These are phyloP conservation scores for Fistulifera pelliculosa DNA, from an alignment of 108 stramenopile species.

Conservation along the genomic window DNA sequence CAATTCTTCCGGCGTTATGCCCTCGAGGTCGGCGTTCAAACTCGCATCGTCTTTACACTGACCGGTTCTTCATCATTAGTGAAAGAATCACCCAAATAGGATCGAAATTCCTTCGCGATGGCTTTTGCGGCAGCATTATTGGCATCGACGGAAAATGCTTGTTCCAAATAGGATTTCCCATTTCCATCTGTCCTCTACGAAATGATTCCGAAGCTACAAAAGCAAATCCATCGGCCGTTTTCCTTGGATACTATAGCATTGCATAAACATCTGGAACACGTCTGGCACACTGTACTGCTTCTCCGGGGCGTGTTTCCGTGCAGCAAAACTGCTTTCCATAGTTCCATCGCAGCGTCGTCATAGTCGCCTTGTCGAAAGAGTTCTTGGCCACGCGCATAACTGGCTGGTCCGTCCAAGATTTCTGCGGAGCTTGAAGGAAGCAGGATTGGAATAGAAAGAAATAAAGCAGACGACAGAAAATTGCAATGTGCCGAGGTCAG, in stretches of 20 bases:
- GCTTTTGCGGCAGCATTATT: conserved; percentile 28
- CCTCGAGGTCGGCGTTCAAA: conserved; percentile 18
- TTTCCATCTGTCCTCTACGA: conserved; percentile 51
- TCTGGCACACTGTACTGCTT: conserved; percentile 50
- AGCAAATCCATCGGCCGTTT: conserved; percentile 55
- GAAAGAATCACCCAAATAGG: background rate
- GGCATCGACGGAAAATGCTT: conserved; percentile 49
- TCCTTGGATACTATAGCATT: conserved; percentile 45
- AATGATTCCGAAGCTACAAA: conserved; percentile 58
- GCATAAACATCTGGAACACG: conserved; percentile 51
- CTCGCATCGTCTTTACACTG: conserved; percentile 2
- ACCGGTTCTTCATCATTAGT: background rate
- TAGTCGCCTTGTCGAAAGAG: conserved; percentile 13
- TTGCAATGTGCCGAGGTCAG: no score
- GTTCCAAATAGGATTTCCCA: conserved; percentile 52
- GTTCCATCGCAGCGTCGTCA: conserved; percentile 38
- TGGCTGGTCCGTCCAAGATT: no score
- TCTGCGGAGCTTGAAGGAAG: no score
- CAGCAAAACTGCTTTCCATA: conserved; percentile 66
- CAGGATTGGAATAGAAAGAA: no score
- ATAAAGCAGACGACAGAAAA: no score
- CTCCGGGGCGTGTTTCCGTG: conserved; percentile 34
- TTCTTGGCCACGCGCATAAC: background rate
- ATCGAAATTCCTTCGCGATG: conserved; percentile 18
- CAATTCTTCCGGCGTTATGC: conserved; percentile 50